phyloP scores from a whole-genome alignment of 257 asterid genomes.

The Anisodus tanguticus region DNA sequence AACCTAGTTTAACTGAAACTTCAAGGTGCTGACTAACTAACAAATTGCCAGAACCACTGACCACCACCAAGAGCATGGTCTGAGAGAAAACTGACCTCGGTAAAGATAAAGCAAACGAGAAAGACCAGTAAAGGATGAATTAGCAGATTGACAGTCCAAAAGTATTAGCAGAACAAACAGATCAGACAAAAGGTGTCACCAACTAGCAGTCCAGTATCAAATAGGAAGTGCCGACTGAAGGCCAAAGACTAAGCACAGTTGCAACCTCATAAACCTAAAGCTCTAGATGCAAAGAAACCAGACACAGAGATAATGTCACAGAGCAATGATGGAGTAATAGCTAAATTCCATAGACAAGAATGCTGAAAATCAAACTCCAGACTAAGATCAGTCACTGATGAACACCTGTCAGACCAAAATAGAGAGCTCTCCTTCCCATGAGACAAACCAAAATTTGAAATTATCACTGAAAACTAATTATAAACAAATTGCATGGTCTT shows the following conservation, averaged over 20 bases:
- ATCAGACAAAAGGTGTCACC: background rate
- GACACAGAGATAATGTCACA: background rate
- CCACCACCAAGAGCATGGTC: conserved; percentile 13
- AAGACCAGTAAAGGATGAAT: background rate
- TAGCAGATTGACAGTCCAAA: conserved; percentile 5
- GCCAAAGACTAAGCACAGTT: background rate
- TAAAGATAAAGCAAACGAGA: background rate
- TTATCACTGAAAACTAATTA: background rate
- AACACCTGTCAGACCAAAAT: background rate
- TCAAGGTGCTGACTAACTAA: background rate
- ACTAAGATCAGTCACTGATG: background rate
- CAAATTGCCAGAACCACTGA: background rate
- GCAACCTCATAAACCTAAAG: background rate
- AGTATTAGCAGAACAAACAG: background rate
- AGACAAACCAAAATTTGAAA: background rate
- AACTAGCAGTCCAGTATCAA: background rate
- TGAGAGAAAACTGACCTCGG: conserved; percentile 8
- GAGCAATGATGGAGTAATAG: background rate
- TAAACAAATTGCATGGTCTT: background rate
- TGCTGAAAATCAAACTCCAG: background rate
- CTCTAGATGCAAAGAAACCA: background rate
- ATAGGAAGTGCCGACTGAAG: background rate
- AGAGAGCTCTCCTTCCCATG: background rate
- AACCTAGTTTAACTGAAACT: background rate
- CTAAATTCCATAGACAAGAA: background rate